phyloP scores from a whole-genome alignment of 371 early-diverging fungal genomes.

The Lichtheimia ramosa region DNA sequence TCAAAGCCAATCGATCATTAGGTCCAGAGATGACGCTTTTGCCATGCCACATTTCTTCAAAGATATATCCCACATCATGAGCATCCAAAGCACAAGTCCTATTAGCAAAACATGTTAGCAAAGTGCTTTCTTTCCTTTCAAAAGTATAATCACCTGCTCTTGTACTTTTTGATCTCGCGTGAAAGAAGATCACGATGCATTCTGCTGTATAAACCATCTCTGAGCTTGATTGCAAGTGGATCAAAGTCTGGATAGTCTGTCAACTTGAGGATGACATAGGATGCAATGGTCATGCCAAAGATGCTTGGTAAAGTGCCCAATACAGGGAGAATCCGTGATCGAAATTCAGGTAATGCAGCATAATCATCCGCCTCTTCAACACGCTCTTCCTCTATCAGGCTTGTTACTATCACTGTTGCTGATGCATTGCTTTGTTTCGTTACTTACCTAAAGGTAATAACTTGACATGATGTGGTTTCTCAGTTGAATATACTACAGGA shows the following conservation, averaged over 20 bases:
- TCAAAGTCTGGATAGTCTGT: conserved; percentile 72
- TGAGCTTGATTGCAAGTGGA: conserved; percentile 80
- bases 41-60: conserved; percentile 90
- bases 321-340: conserved; percentile 85
- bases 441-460: conserved; percentile 65
- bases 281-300: conserved; percentile 92
- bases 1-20: conserved; percentile 72
- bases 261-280: conserved; percentile 79
- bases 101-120: background rate
- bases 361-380: conserved; percentile 84
- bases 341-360: conserved; percentile 86
- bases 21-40: conserved; percentile 77
- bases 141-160: conserved; percentile 40
- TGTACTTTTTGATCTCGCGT: conserved; percentile 57
- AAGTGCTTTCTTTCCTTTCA: background rate
- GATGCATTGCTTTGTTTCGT: background rate
- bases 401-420: background rate
- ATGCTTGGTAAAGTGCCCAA: conserved; percentile 91
- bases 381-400: conserved; percentile 63
- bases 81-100: conserved; percentile 60
- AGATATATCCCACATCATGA: conserved; percentile 78
- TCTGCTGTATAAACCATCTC: conserved; percentile 71
- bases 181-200: conserved; percentile 74
- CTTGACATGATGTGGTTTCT: conserved; percentile 83
- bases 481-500: conserved; percentile 90